Evolutionary conservation across 495 filamentous ascomycete species (phyloP), one percentile per base, ranked within the genome.

Genomic region (Friedmanniomyces simplex): DNA sequence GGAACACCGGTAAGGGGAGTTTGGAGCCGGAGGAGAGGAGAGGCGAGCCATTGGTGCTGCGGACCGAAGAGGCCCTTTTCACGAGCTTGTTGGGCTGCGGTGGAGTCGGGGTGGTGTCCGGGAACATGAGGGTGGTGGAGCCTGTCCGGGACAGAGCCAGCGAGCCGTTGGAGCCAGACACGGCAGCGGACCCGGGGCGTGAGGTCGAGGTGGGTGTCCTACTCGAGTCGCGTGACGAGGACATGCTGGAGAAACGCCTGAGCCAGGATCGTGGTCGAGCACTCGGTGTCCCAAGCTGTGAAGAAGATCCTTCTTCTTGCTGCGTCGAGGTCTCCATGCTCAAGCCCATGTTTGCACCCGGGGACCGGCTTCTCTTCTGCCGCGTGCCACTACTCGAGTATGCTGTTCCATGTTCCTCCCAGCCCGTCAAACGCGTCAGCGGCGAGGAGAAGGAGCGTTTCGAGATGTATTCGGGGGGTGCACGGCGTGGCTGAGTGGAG

Each of bases 1-100:
- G 79, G 49, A 90, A 73, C 5, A 77, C 79, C 14, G 80, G 71
- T 52, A 82, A 67, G 8, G 60, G 60, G 16, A 63, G 34, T 59
- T 81, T 76, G 18, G 81, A 74, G 45, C 65, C 77, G 3, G 80
- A 79, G 46, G 72, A 64, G 54, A 69, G 70, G 55, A 54, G 65
- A 59, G 43, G 68, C 50, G 54, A 67, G 61, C 64, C 73, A 55
- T 53, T 65, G 57, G 72, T 71, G 67, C 67, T 73, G 57, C 77
- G 76, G 32, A 82, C 76, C 45, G 90, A 87, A 13, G 82, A 76
- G 45, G 82, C 76, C 54, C 91, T 83, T 72, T 96, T 97, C 30
- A 96, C 84, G 24, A 96, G 74, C 71, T 94, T 96, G 71, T 96
- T 96, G 16, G 68, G 71, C 24, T 86, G 82, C 11, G 76, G 64